Evolutionary conservation across 179 eudicot genomes (phyloP), one percentile per base, ranked within the genome.

Genomic region (Vitellaria paradoxa): DNA sequence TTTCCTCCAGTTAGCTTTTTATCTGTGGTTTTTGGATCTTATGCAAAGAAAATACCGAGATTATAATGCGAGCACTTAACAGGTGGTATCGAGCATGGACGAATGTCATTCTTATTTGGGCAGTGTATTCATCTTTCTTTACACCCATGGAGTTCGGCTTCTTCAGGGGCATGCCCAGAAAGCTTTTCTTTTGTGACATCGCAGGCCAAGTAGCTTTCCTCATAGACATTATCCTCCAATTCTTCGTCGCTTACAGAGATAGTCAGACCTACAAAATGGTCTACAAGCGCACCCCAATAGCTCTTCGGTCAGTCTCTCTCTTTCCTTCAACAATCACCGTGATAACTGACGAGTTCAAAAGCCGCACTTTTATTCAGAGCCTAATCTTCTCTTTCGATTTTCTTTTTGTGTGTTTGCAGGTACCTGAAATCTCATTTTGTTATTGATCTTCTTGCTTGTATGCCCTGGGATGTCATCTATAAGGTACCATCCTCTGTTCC

Each of bases 61-160:
- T 30, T 30, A 2, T 30, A 30, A 30, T 30, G 37, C 1, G 37
- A 30, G 37, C 37, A 30, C 37, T 0, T 30, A 30, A 30, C 97
- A 92, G 97, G 87, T 92, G 89, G 89, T 90, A 89, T 77, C 82
- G 73, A 57, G 76, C 85, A 69, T 92, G 97, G 97, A 87, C 85
- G 49, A 86, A 87, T 68, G 79, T 92, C 81, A 92, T 92, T 72
- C 75, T 90, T 49, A 5, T 84, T 47, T 92, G 94, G 94, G 97
- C 97, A 17, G 45, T 92, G 30, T 92, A 92, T 75, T 90, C 94
- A 8, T 89, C 97, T 15, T 86, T 86, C 85, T 92, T 92, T 79
- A 92, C 98, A 45, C 98, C 98, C n/a, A 69, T 94, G 91, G 98
- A 94, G 89, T 94, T 92, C 15, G 98, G 91, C 30, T 94, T 94